These are phyloP conservation scores for Aethionema arabicum DNA, from an alignment of 345 rosid species.

Conservation along the genomic window DNA sequence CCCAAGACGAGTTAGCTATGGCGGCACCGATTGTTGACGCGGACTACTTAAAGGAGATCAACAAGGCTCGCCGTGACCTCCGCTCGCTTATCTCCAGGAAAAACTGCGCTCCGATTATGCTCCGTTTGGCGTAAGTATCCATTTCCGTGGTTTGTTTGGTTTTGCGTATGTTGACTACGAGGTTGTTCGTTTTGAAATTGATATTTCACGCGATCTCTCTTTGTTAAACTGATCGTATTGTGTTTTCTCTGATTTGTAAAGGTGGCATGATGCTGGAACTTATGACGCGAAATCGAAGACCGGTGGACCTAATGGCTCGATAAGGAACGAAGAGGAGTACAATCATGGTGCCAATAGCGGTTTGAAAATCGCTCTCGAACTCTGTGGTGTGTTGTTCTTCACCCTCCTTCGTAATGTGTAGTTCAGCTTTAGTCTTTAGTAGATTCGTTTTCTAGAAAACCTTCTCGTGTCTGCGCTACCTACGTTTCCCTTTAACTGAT, in stretches of 20 bases:
- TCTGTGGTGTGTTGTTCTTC: conserved; percentile 56
- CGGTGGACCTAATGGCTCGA: conserved; percentile 91
- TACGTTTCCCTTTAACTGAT: background rate
- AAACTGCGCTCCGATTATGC: conserved; percentile 97
- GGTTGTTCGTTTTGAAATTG: background rate
- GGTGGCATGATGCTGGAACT: conserved; percentile 99
- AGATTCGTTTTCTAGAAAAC: conserved; percentile 14
- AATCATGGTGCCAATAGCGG: conserved; percentile 76
- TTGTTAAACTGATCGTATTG: conserved; percentile 3
- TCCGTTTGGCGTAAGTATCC: conserved; percentile 74
- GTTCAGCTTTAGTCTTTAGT: background rate
- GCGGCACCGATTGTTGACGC: conserved; percentile 71
- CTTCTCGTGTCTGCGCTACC: background rate
- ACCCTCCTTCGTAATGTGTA: background rate
- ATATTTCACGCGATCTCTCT: background rate
- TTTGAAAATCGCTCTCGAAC: conserved; percentile 71
- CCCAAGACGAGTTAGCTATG: conserved; percentile 42
- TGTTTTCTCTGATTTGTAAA: conserved; percentile 29
- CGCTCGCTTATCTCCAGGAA: conserved; percentile 80
- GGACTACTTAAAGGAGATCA: conserved; percentile 80
- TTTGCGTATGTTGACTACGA: background rate
- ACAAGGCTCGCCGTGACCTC: conserved; percentile 89
- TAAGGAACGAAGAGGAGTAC: conserved; percentile 78
- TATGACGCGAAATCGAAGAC: conserved; percentile 77
- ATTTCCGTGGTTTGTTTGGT: background rate